Conservation (phyloP, 129 eudicot species). For the Ambrosia artemisiifolia region DNA sequence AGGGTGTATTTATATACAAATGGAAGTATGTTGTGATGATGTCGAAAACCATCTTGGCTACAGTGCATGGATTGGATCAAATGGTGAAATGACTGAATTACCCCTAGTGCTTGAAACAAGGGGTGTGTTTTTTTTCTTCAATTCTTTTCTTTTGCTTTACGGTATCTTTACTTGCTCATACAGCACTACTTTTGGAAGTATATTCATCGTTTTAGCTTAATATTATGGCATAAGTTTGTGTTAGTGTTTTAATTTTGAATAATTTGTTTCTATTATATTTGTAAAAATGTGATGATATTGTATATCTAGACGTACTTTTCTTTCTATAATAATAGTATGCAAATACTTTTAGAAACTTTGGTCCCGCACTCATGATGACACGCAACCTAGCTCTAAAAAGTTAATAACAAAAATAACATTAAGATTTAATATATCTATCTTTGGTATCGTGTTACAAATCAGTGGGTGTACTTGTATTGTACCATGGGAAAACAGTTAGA, state of each 20-base stretch:
- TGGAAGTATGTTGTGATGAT: conserved; percentile 4
- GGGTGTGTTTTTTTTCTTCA: conserved; percentile 20
- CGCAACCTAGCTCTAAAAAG: not conserved
- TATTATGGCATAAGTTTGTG: conserved; percentile 8
- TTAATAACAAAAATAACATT: not conserved
- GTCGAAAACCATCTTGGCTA: not conserved
- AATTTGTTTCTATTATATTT: not conserved
- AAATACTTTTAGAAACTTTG: not conserved
- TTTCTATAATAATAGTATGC: not conserved
- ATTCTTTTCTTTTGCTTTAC: conserved; percentile 39
- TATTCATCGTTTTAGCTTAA: conserved; percentile 20
- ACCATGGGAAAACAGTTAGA: not conserved
- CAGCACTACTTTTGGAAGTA: conserved; percentile 36
- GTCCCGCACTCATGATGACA: not conserved
- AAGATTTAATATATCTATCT: not conserved
- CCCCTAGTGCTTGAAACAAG: conserved; percentile 30
- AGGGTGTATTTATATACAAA: conserved; percentile 31
- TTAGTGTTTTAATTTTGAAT: not conserved
- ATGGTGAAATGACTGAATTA: conserved; percentile 18
- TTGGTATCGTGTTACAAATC: not conserved
- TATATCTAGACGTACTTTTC: not conserved
- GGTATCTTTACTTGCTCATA: conserved; percentile 39
- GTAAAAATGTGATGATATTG: not conserved
- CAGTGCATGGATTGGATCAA: conserved; percentile 39
- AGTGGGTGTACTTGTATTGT: not conserved